phyloP scores from a whole-genome alignment of 148 eudicot genomes.

The Gaultheria prostrata region DNA sequence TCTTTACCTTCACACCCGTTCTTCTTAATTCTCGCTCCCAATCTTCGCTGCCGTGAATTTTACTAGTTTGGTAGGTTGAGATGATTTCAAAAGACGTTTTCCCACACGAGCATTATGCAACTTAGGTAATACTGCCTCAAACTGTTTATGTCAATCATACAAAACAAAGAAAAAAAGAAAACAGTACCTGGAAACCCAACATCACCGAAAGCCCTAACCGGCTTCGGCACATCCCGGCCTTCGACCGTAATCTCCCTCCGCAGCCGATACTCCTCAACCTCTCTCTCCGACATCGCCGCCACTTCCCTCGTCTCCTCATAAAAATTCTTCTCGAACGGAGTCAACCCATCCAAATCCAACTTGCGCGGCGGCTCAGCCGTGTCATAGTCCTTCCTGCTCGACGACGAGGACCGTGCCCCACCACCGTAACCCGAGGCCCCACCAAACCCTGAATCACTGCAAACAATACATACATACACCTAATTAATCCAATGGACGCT shows the following conservation, averaged over 20 bases:
- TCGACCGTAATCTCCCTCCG: conserved; percentile 83
- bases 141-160: background rate
- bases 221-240: conserved; percentile 88
- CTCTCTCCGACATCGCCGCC: conserved; percentile 69
- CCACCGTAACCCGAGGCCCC: conserved; percentile 39
- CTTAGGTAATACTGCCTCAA: background rate
- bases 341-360: conserved; percentile 80
- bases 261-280: conserved; percentile 66
- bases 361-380: conserved; percentile 48
- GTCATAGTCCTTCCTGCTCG: conserved; percentile 46
- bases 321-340: conserved; percentile 90
- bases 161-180: background rate
- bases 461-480: background rate
- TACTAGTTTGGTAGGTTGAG: too few relatives aligned
- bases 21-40: too few relatives aligned
- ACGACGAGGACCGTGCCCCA: conserved; percentile 32
- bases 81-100: too few relatives aligned
- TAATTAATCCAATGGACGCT: background rate
- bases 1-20: too few relatives aligned
- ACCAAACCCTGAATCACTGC: conserved; percentile 64
- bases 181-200: conserved; percentile 82
- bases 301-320: conserved; percentile 65
- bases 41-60: too few relatives aligned
- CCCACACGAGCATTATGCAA: too few relatives aligned
- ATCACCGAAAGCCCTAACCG: conserved; percentile 67